Evolutionary conservation across 768 basidiomycete species (phyloP), one percentile per base, ranked within the genome.

Genomic region (Auricularia sp.): DNA sequence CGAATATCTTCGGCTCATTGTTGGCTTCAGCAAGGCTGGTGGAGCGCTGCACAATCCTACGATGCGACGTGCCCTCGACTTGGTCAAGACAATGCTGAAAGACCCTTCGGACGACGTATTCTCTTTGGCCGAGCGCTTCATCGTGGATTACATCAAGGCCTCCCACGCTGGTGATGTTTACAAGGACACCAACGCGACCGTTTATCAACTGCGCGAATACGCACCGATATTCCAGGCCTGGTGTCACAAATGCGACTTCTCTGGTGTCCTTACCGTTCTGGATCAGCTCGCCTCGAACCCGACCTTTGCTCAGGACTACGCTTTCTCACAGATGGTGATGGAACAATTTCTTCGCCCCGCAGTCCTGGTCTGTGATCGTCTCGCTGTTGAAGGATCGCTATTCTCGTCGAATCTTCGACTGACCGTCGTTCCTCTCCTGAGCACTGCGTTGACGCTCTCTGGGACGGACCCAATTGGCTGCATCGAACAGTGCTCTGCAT

Each of bases 51-150:
- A 64, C 3, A 42, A 59, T 1, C 47, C 64, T 18, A 66, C 68
- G 6, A 62, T 70, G 36, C 63, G 62, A 37, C 64, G 68, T 16
- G 63, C 64, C n/a, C 56, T 88, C 36, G 87, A 86, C n/a, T 73
- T 87, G 13, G 76, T 83, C 14, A 85, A 80, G 67, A 70, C 77
- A 7, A 76, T 88, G 63, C 75, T 89, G 84, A 82, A 69, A 88
- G 89, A 61, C 47, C 34, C 21, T 21, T 14, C 56, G 10, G 56
- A 59, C 29, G 56, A 59, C 16, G 21, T 24, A n/a, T 59, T 59
- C 29, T 24, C 11, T 5, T 14, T 35, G 24, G 56, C 56, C 2
- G 24, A 59, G 56, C 24, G 29, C 24, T 59, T 59, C 34, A 34
- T 35, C 29, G 56, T 59, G 11, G 56, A 59, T 8, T 59, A 33